These are phyloP conservation scores for Avena atlantica DNA, from an alignment of 176 grass and related monocot species.

Conservation along the genomic window DNA sequence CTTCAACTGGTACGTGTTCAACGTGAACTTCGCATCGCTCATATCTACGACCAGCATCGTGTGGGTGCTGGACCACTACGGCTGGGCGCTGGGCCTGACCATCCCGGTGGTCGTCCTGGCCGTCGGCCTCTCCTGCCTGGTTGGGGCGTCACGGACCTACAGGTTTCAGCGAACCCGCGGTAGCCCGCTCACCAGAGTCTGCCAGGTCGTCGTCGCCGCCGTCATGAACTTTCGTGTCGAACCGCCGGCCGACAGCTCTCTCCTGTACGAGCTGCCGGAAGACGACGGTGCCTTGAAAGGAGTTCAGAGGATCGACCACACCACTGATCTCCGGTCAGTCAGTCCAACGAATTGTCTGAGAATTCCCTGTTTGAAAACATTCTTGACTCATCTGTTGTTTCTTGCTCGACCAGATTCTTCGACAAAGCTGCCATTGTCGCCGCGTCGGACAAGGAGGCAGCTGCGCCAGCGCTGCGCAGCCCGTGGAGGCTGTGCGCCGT, in stretches of 20 bases:
- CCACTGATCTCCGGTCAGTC: background rate
- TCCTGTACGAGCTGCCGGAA: slow-evolving; percentile 4
- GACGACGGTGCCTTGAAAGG: background rate
- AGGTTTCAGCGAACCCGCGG: slow-evolving; percentile 27
- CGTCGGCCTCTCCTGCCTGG: slow-evolving; percentile 19
- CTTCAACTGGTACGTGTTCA: slow-evolving; percentile 47
- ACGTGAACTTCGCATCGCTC: background rate
- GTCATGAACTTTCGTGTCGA: background rate
- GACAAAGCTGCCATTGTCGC: slow-evolving; percentile 39
- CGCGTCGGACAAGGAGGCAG: background rate
- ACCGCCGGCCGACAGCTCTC: slow-evolving; percentile 5
- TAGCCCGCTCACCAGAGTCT: slow-evolving; percentile 19
- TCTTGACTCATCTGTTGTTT: background rate
- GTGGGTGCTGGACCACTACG: slow-evolving; percentile 37
- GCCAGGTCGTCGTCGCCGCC: slow-evolving; percentile 13
- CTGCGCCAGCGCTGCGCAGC: background rate
- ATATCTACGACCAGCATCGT: slow-evolving; percentile 26
- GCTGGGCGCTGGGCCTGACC: slow-evolving; percentile 26
- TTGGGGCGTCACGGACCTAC: background rate
- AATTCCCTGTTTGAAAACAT: background rate
- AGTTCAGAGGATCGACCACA: background rate
- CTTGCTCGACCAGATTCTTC: slow-evolving; percentile 23
- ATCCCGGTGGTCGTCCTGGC: slow-evolving; percentile 10
- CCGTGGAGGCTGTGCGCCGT: slow-evolving; percentile 36
- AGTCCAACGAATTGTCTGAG: background rate